phyloP scores from a whole-genome alignment of 2,329 filamentous ascomycete genomes.

The Acarospora socialis region DNA sequence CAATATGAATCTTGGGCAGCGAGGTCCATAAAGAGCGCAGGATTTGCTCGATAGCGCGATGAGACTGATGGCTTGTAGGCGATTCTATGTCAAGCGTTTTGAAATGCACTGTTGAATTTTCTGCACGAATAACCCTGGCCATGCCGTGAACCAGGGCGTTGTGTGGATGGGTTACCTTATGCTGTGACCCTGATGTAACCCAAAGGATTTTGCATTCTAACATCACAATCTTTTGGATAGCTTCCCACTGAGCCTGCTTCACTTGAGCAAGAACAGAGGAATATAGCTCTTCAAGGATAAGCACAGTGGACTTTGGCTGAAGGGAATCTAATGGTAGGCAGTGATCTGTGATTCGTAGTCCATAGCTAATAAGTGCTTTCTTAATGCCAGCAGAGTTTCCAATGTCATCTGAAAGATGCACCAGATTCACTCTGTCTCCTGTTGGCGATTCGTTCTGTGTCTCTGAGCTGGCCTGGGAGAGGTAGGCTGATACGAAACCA shows the following conservation, averaged over 20 bases:
- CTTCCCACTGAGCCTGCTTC: neutral
- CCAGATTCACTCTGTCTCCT: too few relatives aligned
- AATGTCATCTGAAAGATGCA: too few relatives aligned
- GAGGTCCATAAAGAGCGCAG: neutral
- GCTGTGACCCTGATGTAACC: constrained; percentile 4
- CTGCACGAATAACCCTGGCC: neutral
- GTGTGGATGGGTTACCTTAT: neutral
- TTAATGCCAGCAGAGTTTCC: too few relatives aligned
- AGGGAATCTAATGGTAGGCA: neutral
- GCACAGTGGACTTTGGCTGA: neutral
- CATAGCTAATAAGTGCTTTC: too few relatives aligned
- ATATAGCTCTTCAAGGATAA: constrained; percentile 1
- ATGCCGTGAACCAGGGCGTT: neutral
- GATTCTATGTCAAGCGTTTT: constrained; percentile 1
- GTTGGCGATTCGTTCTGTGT: too few relatives aligned
- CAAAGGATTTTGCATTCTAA: neutral
- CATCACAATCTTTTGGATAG: neutral
- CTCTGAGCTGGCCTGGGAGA: too few relatives aligned
- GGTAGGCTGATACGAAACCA: too few relatives aligned
- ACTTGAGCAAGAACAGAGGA: neutral
- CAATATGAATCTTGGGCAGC: neutral
- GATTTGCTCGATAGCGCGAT: neutral
- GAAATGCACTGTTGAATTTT: neutral
- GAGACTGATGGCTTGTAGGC: neutral
- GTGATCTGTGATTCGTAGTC: neutral